phyloP scores from a whole-genome alignment of 192 early-diverging fungal species.

The Gorgonomyces haynaldii region DNA sequence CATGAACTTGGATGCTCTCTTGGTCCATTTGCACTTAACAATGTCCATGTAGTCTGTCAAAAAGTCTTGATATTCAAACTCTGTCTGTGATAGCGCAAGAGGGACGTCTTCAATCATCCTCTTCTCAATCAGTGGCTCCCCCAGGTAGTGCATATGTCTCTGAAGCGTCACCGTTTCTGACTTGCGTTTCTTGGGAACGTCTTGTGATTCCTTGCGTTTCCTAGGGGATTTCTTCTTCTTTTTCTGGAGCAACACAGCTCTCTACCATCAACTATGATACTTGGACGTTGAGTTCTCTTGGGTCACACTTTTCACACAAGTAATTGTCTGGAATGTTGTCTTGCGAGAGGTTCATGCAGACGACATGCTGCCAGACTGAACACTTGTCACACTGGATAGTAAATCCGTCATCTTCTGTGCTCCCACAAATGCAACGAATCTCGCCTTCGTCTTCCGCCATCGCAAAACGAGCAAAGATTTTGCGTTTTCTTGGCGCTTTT shows the following conservation, averaged over 20 bases:
- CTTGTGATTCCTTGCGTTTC: conserved; percentile 2
- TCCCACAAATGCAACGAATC: conserved; percentile 91
- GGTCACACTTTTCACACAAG: conserved; percentile 74
- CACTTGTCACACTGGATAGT: conserved; percentile 95
- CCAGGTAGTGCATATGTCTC: background rate
- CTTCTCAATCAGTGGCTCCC: conserved; percentile 1
- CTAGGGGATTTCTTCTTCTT: conserved; percentile 3
- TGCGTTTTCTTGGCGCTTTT: too few relatives aligned
- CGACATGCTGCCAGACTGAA: conserved; percentile 88
- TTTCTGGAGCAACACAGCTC: conserved; percentile 3
- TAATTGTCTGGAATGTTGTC: conserved; percentile 75
- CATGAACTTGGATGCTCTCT: background rate
- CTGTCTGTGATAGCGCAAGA: background rate
- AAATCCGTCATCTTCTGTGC: conserved; percentile 87
- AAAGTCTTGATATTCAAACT: background rate
- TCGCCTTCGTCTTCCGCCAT: conserved; percentile 56
- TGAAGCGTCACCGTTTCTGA: background rate
- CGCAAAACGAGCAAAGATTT: background rate
- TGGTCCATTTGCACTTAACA: background rate
- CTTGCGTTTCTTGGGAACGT: background rate
- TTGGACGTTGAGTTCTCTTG: conserved; percentile 44
- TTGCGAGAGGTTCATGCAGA: conserved; percentile 64
- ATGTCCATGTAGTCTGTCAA: background rate
- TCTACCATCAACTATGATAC: conserved; percentile 7
- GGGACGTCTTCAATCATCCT: background rate